Percentiles rank a stretch among this genome's conserved stretches.
Evolutionary conservation across 2,329 filamentous ascomycete species (phyloP).

Genomic region (Zasmidium cellare): DNA sequence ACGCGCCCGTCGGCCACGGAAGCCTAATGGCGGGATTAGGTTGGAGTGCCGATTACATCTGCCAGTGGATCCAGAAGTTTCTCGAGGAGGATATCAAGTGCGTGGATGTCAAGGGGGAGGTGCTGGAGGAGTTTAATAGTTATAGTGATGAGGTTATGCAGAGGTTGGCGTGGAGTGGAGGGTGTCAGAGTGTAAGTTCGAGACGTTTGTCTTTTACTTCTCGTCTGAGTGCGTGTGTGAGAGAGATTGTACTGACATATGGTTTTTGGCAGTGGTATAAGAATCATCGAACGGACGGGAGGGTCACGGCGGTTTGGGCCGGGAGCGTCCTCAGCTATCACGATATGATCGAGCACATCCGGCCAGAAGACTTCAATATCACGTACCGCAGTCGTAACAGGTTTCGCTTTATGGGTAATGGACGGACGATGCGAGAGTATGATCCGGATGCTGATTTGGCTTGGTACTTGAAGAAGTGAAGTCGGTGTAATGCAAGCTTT

Average conservation of each 20-base stretch:
- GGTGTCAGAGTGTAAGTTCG: slow-evolving; percentile 26
- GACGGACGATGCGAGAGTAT: slow-evolving; percentile 40
- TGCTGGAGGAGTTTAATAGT: slow-evolving; percentile 31
- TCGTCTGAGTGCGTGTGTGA: too few species aligned
- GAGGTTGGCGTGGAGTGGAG: slow-evolving; percentile 32
- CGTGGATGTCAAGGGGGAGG: slow-evolving; percentile 27
- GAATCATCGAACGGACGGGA: slow-evolving; percentile 29
- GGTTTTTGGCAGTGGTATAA: slow-evolving; percentile 31
- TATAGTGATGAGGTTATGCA: slow-evolving; percentile 35
- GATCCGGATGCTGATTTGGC: slow-evolving; percentile 27
- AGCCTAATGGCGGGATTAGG: slow-evolving; percentile 28
- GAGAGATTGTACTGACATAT: too few species aligned
- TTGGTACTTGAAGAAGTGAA: slow-evolving; percentile 26
- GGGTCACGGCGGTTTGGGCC: slow-evolving; percentile 35
- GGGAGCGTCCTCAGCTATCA: slow-evolving; percentile 29
- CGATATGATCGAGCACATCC: slow-evolving; percentile 39
- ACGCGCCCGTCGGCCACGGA: slow-evolving; percentile 28
- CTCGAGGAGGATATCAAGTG: slow-evolving; percentile 30
- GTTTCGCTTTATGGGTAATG: slow-evolving; percentile 53
- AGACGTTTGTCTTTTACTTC: too few species aligned
- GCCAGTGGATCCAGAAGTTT: slow-evolving; percentile 32
- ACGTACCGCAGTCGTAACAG: slow-evolving; percentile 46
- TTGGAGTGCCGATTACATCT: slow-evolving; percentile 31
- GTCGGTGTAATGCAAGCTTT: neutral
- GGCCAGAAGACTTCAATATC: slow-evolving; percentile 52